These are phyloP conservation scores for Trichoderma afroharzianum DNA, from an alignment of 2,329 filamentous ascomycete species.

Conservation along the genomic window DNA sequence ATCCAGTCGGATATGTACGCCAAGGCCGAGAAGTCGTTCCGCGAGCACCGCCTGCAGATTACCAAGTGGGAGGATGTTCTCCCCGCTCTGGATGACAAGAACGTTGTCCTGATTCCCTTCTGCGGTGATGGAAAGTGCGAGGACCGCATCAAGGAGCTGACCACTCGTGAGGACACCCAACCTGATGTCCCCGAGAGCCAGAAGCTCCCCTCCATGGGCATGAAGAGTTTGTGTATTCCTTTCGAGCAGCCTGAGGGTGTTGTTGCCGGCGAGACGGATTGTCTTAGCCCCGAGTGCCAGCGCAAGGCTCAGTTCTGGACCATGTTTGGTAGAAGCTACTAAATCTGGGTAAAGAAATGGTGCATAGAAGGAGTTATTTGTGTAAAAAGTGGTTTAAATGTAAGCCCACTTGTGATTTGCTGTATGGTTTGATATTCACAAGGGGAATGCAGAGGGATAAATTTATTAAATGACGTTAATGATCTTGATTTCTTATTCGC, in stretches of 20 bases:
- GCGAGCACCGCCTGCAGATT: constrained; percentile 74
- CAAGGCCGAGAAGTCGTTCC: constrained; percentile 75
- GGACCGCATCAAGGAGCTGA: constrained; percentile 91
- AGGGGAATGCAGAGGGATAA: constrained; percentile 6
- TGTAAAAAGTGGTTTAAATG: neutral
- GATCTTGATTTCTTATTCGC: neutral
- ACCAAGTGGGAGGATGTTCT: constrained; percentile 89
- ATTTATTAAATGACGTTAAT: constrained; percentile 14
- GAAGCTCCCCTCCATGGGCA: constrained; percentile 57
- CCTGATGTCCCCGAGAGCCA: constrained; percentile 50
- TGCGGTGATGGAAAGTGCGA: constrained; percentile 81
- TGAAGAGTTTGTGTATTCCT: constrained; percentile 68
- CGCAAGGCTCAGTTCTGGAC: constrained; percentile 78
- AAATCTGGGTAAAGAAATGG: neutral
- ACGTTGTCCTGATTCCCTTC: constrained; percentile 87
- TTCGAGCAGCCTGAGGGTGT: constrained; percentile 84
- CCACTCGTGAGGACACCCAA: constrained; percentile 68
- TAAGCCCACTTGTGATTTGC: constrained; percentile 4
- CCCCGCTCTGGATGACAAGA: constrained; percentile 85
- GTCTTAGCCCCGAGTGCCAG: constrained; percentile 82
- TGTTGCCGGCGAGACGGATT: constrained; percentile 79
- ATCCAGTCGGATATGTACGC: constrained; percentile 81
- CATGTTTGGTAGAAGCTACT: constrained; percentile 81
- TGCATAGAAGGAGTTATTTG: constrained; percentile 8
- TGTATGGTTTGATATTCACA: constrained; percentile 1